A percentile compares a stretch with the other conserved stretches of the same genome.
These are phyloP conservation scores for Inonotus obliquus DNA, from an alignment of 1,284 basidiomycete genomes.

Conservation along the genomic window DNA sequence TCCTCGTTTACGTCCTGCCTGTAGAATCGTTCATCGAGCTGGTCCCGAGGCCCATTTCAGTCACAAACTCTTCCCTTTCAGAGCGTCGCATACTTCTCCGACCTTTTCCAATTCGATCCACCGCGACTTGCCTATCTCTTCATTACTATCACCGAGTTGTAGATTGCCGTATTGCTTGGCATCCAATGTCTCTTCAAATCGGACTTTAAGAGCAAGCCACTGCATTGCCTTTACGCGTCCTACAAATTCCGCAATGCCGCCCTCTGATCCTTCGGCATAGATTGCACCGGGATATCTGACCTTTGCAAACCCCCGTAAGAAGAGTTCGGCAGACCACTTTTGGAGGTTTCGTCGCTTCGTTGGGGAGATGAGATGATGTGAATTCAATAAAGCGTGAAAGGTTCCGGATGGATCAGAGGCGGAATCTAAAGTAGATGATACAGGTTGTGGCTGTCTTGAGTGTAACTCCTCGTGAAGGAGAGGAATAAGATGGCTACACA, in stretches of 20 bases:
- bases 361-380: conserved; percentile 68
- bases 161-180: background rate
- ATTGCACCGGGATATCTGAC: conserved; percentile 71
- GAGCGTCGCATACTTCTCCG: conserved; percentile 59
- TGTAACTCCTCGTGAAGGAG: conserved; percentile 40
- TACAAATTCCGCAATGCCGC: conserved; percentile 59
- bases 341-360: conserved; percentile 62
- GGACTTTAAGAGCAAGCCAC: conserved; percentile 67
- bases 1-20: background rate
- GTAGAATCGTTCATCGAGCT: conserved; percentile 1
- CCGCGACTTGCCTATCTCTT: background rate
- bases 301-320: conserved; percentile 63
- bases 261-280: conserved; percentile 54
- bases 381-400: conserved; percentile 59
- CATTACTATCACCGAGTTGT: background rate
- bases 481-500: conserved; percentile 56
- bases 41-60: conserved; percentile 64
- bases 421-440: background rate
- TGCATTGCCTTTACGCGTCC: conserved; percentile 69
- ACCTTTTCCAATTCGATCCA: conserved; percentile 67
- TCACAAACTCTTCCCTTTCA: conserved; percentile 50
- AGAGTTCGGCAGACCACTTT: conserved; percentile 53
- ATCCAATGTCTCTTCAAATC: conserved; percentile 48
- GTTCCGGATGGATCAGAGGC: background rate
- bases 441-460: background rate